Evolutionary conservation across 2,329 filamentous ascomycete species (phyloP), one percentile per base, ranked within the genome.

Genomic region (Colletotrichum melonis): DNA sequence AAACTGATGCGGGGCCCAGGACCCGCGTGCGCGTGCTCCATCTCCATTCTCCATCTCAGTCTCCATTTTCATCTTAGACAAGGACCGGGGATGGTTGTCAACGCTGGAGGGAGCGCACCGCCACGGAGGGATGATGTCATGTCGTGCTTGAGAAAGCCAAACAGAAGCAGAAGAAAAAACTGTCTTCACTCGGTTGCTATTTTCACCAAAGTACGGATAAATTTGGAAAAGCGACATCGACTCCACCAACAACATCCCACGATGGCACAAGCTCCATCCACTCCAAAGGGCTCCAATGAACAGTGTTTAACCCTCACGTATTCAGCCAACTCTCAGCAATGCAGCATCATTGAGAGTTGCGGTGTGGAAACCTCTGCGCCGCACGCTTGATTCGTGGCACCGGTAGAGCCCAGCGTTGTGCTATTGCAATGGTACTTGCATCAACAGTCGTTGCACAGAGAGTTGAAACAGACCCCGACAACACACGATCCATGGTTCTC

Each of bases 101-200:
- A 62, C 7, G 52, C 56, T 64, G 59, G 66, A 60, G 60, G 56
- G 46, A 62, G 38, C 56, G 62, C 67, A 73, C 67, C 60, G 67
- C 71, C 67, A 73, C 67, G 67, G 7, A 26, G 65, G 19, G 52
- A 73, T 73, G 71, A 73, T 73, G 71, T 73, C 71, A 73, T 71
- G 49, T 19, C 19, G 35, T 42, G 60, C 54, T 32, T 28, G 32
- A 49, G 67, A 19, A 49, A 49, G 42, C 42, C 38, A 7, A 49
- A 49, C 16, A 49, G 8, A 49, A 49, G 32, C 32, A 35, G 8
- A 49, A 22, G 8, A 58, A 56, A 73, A 68, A 52, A 26, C 62
- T 26, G 14, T 55, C 35, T 38, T n/a, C 30, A 38, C 3, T 8
- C 7, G 28, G 42, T 46, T 38, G 28, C 26, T 70, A 49, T 49